Conservation (phyloP, 768 basidiomycete genomes). For the Trametes gibbosa region DNA sequence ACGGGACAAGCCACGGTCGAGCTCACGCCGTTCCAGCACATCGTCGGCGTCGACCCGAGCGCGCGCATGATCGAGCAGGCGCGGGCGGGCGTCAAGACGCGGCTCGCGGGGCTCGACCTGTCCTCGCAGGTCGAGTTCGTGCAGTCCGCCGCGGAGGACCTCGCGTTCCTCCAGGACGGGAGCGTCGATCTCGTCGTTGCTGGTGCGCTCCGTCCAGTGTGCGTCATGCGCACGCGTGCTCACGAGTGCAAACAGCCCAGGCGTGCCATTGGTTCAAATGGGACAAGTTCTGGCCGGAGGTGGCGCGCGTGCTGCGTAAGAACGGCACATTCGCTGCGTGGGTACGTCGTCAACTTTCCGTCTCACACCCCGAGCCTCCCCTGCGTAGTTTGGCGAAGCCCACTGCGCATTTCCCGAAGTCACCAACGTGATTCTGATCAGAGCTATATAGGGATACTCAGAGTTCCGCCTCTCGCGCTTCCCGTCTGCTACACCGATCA, state of each 20-base stretch:
- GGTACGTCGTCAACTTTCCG: constrained; percentile 41
- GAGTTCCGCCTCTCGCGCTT: background rate
- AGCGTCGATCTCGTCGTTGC: constrained; percentile 68
- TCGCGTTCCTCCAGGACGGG: constrained; percentile 45
- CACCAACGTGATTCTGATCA: constrained; percentile 42
- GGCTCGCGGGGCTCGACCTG: constrained; percentile 8
- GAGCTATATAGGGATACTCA: constrained; percentile 46
- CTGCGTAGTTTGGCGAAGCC: background rate
- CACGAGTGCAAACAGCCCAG: constrained; percentile 50
- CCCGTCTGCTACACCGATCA: constrained; percentile 29
- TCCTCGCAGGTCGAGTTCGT: constrained; percentile 33
- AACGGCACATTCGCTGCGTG: constrained; percentile 73
- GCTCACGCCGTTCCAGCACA: constrained; percentile 52
- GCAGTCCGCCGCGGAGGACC: constrained; percentile 50
- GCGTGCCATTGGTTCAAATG: constrained; percentile 84
- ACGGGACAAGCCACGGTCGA: constrained; percentile 78
- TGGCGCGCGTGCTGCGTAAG: constrained; percentile 53
- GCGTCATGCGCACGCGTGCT: background rate
- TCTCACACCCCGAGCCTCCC: background rate
- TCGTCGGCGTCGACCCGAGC: constrained; percentile 77
- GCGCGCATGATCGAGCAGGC: constrained; percentile 61
- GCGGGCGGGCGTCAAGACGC: constrained; percentile 16
- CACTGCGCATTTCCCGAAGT: background rate
- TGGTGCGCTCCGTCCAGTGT: constrained; percentile 39
- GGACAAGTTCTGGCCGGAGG: constrained; percentile 66